Conservation (phyloP, 768 basidiomycete genomes). For the Boletales sp. region DNA sequence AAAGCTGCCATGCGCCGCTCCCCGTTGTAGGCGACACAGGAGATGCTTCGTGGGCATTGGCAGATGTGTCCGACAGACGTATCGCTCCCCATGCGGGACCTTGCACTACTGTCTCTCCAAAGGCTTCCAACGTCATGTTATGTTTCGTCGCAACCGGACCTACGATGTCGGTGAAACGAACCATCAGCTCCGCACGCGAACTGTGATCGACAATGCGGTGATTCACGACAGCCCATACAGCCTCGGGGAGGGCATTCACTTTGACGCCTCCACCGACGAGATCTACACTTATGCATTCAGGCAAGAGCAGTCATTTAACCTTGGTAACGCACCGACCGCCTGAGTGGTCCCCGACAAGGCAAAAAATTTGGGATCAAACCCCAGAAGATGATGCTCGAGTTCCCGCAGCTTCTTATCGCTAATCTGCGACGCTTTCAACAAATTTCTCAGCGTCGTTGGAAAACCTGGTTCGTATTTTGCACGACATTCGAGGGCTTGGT, state of each 20-base stretch:
- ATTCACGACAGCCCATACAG: constrained; percentile 34
- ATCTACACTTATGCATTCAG: constrained; percentile 32
- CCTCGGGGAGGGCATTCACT: constrained; percentile 46
- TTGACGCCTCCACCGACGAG: constrained; percentile 42
- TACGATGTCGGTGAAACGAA: constrained; percentile 7
- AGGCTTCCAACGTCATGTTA: constrained; percentile 40
- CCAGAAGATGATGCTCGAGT: constrained; percentile 13
- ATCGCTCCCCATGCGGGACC: constrained; percentile 34
- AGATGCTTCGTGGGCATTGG: constrained; percentile 32
- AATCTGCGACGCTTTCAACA: constrained; percentile 20
- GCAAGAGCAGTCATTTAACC: constrained; percentile 7
- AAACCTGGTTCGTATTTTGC: constrained; percentile 38
- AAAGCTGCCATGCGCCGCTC: constrained; percentile 36
- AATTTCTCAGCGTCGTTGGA: constrained; percentile 16
- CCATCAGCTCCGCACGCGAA: constrained; percentile 12
- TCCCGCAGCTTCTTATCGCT: constrained; percentile 18
- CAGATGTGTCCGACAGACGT: constrained; percentile 35
- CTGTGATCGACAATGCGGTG: constrained; percentile 34
- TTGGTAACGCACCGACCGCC: constrained; percentile 18
- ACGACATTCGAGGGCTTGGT: constrained; percentile 38
- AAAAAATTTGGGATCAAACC: constrained; percentile 20
- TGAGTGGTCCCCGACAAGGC: constrained; percentile 25
- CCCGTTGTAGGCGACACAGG: constrained; percentile 39
- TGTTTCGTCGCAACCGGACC: constrained; percentile 26
- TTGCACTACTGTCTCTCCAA: constrained; percentile 32